A percentile compares a stretch with the other conserved stretches of the same genome.
Evolutionary conservation across 192 early-diverging fungal species (phyloP).

Genomic region (Coemansia sp.): DNA sequence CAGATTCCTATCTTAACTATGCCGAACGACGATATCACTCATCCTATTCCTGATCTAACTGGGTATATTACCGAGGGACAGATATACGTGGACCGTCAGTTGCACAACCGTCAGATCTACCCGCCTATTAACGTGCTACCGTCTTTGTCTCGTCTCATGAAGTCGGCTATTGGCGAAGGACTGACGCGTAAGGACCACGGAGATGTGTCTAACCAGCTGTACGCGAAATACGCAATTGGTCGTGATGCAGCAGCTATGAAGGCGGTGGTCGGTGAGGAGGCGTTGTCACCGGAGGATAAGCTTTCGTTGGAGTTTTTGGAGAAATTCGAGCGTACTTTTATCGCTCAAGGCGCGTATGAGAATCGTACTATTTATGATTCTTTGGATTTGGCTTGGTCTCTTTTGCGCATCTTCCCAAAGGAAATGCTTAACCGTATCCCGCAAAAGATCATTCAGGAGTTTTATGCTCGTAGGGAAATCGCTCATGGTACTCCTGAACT

Average conservation of each 20-base stretch:
- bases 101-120: constrained; percentile 99
- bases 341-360: constrained; percentile 96
- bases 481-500: constrained; percentile 8
- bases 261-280: constrained; percentile 99
- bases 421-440: constrained; percentile 99
- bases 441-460: constrained; percentile 92
- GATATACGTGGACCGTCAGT: constrained; percentile 98
- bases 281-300: constrained; percentile 97
- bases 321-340: constrained; percentile 98
- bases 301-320: constrained; percentile 97
- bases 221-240: constrained; percentile 99
- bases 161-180: constrained; percentile 97
- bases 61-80: constrained; percentile 99
- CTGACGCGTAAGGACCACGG: constrained; percentile 98
- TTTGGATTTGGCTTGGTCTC: constrained; percentile 96
- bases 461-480: constrained; percentile 74
- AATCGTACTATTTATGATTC: constrained; percentile 96
- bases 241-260: constrained; percentile 99
- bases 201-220: constrained; percentile 99
- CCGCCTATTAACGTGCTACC: constrained; percentile 99
- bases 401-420: constrained; percentile 99
- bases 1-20: constrained; percentile 99
- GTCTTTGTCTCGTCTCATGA: constrained; percentile 98
- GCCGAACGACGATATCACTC: constrained; percentile 99
- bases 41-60: constrained; percentile 99